These are phyloP conservation scores for Hygrophorus pudorinus DNA, from an alignment of 768 basidiomycete genomes.

Conservation along the genomic window DNA sequence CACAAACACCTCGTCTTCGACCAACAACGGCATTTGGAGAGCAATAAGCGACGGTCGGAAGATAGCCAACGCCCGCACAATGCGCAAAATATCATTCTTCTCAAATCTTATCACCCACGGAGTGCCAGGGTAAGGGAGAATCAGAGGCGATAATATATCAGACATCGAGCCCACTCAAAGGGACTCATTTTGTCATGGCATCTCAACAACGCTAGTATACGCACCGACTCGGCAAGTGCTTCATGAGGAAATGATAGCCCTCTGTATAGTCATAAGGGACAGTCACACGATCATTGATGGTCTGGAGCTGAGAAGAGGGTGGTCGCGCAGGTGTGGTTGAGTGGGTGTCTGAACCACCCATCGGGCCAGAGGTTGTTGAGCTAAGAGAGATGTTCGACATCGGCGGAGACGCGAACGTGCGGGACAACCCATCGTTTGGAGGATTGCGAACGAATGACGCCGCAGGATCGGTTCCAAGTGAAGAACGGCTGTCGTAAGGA, in stretches of 20 bases:
- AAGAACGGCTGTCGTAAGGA: constrained; percentile 27
- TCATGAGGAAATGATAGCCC: constrained; percentile 95
- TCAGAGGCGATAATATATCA: constrained; percentile 14
- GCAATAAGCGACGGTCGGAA: constrained; percentile 97
- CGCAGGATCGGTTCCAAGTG: constrained; percentile 21
- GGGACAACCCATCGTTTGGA: constrained; percentile 15
- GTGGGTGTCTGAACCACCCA: constrained; percentile 23
- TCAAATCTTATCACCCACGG: constrained; percentile 57
- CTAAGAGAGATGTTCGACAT: constrained; percentile 24
- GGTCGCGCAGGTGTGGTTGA: constrained; percentile 9
- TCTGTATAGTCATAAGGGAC: constrained; percentile 91
- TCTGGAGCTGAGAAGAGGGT: constrained; percentile 32
- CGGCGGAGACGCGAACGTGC: constrained; percentile 15
- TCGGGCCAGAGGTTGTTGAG: constrained; percentile 27
- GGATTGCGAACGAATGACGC: constrained; percentile 25
- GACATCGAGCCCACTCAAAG: constrained; percentile 33
- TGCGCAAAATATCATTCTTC: constrained; percentile 89
- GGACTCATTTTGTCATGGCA: constrained; percentile 29
- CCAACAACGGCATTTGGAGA: constrained; percentile 92
- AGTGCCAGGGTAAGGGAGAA: constrained; percentile 12
- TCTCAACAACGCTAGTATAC: constrained; percentile 30
- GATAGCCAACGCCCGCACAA: constrained; percentile 89
- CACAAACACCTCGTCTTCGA: constrained; percentile 94
- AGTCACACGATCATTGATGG: constrained; percentile 57
- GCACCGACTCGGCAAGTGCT: constrained; percentile 76